These are phyloP conservation scores for Calcarisporium arbuscula DNA, from an alignment of 2,329 filamentous ascomycete species.

Conservation along the genomic window DNA sequence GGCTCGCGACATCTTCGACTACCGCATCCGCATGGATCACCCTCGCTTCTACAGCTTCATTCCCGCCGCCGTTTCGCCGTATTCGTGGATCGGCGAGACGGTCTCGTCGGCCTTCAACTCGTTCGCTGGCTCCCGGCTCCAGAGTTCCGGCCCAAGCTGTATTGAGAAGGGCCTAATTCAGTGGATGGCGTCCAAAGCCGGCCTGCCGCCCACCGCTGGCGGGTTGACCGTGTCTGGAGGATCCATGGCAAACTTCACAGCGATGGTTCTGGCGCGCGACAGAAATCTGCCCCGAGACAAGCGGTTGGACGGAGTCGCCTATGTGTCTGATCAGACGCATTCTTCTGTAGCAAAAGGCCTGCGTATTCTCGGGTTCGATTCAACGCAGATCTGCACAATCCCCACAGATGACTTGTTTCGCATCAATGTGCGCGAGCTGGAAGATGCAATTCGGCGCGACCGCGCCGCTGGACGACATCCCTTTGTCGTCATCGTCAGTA, in stretches of 20 bases:
- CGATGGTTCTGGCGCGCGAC: slow-evolving; percentile 15
- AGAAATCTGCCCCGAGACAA: slow-evolving; percentile 9
- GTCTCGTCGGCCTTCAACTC: slow-evolving; percentile 16
- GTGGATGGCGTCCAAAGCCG: slow-evolving; percentile 14
- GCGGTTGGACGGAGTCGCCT: slow-evolving; percentile 8
- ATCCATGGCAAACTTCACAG: slow-evolving; percentile 20
- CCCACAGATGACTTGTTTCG: slow-evolving; percentile 6
- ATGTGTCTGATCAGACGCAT: slow-evolving; percentile 14
- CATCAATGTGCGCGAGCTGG: slow-evolving; percentile 3
- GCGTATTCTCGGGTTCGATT: slow-evolving; percentile 8
- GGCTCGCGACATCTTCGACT: slow-evolving; percentile 6
- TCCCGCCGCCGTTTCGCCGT: slow-evolving; percentile 14
- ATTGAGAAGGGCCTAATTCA: slow-evolving; percentile 18
- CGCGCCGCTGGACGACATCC: slow-evolving; percentile 8
- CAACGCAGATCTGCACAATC: slow-evolving; percentile 8
- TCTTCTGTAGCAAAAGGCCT: slow-evolving; percentile 12
- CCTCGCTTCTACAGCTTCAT: slow-evolving; percentile 16
- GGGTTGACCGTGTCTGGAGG: slow-evolving; percentile 18
- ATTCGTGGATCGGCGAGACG: slow-evolving; percentile 17
- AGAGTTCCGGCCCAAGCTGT: slow-evolving; percentile 15
- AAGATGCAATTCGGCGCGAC: slow-evolving; percentile 6
- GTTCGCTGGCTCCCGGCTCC: slow-evolving; percentile 12
- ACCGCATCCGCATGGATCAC: slow-evolving; percentile 9
- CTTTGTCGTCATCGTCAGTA: slow-evolving; percentile 11
- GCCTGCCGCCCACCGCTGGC: slow-evolving; percentile 12